Percentiles rank a stretch among this genome's conserved stretches.
Evolutionary conservation across 768 basidiomycete genomes (phyloP).

Genomic region (Neoboletus brunneissimus): DNA sequence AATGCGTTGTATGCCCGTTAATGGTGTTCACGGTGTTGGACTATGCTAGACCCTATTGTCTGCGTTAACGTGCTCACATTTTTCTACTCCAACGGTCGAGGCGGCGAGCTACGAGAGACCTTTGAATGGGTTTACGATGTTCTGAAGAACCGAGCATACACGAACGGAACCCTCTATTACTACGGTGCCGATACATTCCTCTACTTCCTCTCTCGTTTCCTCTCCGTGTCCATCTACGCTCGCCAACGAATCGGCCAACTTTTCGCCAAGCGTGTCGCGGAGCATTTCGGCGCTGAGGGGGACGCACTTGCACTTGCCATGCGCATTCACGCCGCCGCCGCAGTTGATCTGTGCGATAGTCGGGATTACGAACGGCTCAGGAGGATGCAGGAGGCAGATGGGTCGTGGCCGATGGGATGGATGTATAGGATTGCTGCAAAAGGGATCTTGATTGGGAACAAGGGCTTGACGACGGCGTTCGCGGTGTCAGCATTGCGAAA

Average conservation of each 20-base stretch:
- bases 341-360: constrained; percentile 1
- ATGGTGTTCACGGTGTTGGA: background rate
- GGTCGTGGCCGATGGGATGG: no score
- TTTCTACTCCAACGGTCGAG: constrained; percentile 23
- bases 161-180: constrained; percentile 22
- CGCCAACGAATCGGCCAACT: constrained; percentile 12
- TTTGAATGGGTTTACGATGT: constrained; percentile 20
- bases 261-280: constrained; percentile 15
- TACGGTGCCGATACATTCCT: constrained; percentile 17
- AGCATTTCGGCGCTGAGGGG: constrained; percentile 19
- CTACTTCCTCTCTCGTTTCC: constrained; percentile 20
- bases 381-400: no score
- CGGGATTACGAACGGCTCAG: no score
- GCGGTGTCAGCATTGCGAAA: constrained; percentile 3
- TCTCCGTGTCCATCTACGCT: constrained; percentile 16
- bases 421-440: no score
- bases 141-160: constrained; percentile 23
- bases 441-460: no score
- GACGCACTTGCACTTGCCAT: constrained; percentile 22
- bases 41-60: constrained; percentile 14
- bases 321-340: constrained; percentile 16
- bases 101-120: constrained; percentile 16
- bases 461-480: no score
- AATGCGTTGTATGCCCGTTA: background rate
- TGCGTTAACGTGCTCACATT: constrained; percentile 20